These are phyloP conservation scores for Erucastrum elatum DNA, from an alignment of 345 rosid genomes.

Conservation along the genomic window DNA sequence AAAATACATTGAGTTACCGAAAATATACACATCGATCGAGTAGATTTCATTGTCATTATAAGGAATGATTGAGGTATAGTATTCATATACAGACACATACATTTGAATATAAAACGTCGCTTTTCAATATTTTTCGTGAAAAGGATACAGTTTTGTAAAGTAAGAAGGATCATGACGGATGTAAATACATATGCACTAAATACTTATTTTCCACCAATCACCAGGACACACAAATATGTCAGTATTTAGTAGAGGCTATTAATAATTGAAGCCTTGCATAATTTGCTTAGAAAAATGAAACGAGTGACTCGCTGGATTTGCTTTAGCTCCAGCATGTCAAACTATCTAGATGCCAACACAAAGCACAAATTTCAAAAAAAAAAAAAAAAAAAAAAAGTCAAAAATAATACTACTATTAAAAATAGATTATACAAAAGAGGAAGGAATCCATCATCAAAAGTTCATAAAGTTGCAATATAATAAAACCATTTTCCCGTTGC, in stretches of 20 bases:
- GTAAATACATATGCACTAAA: slow-evolving; percentile 8
- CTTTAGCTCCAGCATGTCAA: slow-evolving; percentile 36
- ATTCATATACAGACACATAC: too few relatives aligned
- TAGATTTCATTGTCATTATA: too few relatives aligned
- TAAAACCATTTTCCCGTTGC: too few relatives aligned
- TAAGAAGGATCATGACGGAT: slow-evolving; percentile 25
- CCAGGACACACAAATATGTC: background rate
- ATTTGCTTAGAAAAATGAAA: background rate
- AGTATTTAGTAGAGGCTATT: background rate
- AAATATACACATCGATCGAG: too few relatives aligned
- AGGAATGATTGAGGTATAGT: too few relatives aligned
- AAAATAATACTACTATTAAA: background rate
- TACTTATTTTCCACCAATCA: background rate
- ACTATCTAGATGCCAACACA: slow-evolving; percentile 35
- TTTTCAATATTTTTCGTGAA: background rate
- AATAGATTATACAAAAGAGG: background rate
- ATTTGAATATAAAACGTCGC: too few relatives aligned
- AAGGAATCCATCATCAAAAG: slow-evolving; percentile 40
- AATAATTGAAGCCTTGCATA: slow-evolving; percentile 10
- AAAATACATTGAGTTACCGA: too few relatives aligned
- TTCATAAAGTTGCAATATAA: background rate
- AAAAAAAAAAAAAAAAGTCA: background rate
- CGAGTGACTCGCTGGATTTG: slow-evolving; percentile 26
- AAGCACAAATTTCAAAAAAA: background rate
- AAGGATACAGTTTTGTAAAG: slow-evolving; percentile 6